These are phyloP conservation scores for Polygonum aviculare DNA, from an alignment of 148 eudicot species.

Conservation along the genomic window DNA sequence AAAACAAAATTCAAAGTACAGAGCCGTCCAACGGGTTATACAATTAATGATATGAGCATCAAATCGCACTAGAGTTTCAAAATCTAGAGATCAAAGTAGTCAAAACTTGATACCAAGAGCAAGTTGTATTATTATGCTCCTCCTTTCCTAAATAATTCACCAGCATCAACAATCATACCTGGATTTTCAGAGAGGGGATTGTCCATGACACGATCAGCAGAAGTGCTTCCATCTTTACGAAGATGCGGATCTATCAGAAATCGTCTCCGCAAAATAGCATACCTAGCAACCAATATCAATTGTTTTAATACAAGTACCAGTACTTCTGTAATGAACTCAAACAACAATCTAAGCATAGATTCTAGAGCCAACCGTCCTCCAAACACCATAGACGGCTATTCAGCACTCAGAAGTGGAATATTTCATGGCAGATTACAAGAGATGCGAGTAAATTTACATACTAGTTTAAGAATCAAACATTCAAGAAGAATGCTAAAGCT, in stretches of 20 bases:
- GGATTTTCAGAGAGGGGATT: conserved; percentile 94
- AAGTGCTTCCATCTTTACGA: conserved; percentile 46
- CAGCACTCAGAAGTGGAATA: neutral
- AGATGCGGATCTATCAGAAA: conserved; percentile 72
- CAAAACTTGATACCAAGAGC: neutral
- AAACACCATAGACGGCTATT: neutral
- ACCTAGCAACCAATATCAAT: conserved; percentile 33
- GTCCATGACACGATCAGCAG: conserved; percentile 63
- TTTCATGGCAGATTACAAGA: neutral
- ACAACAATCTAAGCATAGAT: neutral
- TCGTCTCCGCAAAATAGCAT: conserved; percentile 68
- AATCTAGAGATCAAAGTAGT: neutral
- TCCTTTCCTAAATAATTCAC: neutral
- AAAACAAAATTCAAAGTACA: neutral
- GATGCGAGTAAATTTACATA: neutral
- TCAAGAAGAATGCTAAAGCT: too few species aligned
- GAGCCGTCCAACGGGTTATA: neutral
- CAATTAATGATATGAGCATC: neutral
- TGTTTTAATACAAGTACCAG: conserved; percentile 11
- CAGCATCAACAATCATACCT: conserved; percentile 29
- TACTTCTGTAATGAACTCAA: neutral
- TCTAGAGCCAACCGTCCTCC: neutral
- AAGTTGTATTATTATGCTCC: neutral
- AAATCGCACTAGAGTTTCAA: neutral
- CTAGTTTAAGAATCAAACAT: neutral